Evolutionary conservation across 495 filamentous ascomycete genomes (phyloP), one percentile per base, ranked within the genome.

Genomic region (Cercophora samala): DNA sequence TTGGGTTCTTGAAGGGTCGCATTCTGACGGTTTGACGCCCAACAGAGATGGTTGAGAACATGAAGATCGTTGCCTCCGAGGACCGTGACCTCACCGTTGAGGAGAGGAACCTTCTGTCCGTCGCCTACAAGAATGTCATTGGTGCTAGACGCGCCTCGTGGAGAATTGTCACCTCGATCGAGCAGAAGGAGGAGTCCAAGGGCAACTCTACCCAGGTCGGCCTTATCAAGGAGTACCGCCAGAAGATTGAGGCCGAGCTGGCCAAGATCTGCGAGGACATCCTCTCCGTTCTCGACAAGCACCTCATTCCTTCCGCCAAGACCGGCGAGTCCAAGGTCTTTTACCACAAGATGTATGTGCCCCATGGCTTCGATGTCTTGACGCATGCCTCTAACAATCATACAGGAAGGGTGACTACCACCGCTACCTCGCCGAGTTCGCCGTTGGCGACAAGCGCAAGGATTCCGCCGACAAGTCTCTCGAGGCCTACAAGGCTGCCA

Each of bases 41-140:
- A 58, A 64, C 83, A 99, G 95, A 99, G 82, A 99, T 99, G 95
- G 95, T 99, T 68, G 96, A 98, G 87, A 97, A 98, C 90, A 99
- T 99, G 95, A 99, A 99, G 88, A 88, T 90, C 73, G 96, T 99
- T 75, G 95, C 95, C 72, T 93, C 92, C 66, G 92, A 94, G 78
- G 90, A 97, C 80, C 93, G 94, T 83, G 96, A 98, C 81, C 91
- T 99, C 69, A 94, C 93, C 69, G 95, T 99, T 72, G 96, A 99
- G 85, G 95, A 99, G 88, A 91, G 95, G 76, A 99, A 99, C 84
- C 91, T 99, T 62, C 91, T 99, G 65, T 98, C 96, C 58, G 95
- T 99, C 72, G 95, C 95, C 79, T 99, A 99, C 89, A 99, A 99
- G 92, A 99, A 99, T 85, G 95, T 99, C 79, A 97, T 99, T 78